Evolutionary conservation across 192 early-diverging fungal genomes (phyloP).

Genomic region (Rhizophlyctis rosea): DNA sequence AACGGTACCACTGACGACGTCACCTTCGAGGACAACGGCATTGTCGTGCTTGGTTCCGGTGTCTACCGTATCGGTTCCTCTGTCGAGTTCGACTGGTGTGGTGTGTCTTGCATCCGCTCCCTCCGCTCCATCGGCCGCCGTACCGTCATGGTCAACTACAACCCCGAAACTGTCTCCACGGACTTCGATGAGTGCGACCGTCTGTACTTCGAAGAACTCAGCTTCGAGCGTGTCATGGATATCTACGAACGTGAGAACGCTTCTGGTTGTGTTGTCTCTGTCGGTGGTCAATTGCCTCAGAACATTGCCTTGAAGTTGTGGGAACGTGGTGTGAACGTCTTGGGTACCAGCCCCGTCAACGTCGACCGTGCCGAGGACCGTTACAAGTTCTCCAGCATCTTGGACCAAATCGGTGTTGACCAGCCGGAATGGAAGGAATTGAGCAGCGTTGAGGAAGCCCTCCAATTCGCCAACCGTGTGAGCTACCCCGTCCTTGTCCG

Average conservation of each 20-base stretch:
- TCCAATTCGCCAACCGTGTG: constrained; percentile 77
- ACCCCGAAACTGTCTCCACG: constrained; percentile 97
- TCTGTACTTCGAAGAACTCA: constrained; percentile 97
- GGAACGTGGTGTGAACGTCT: constrained; percentile 70
- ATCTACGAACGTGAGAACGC: constrained; percentile 88
- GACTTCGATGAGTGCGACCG: constrained; percentile 98
- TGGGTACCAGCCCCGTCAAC: constrained; percentile 87
- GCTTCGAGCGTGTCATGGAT: constrained; percentile 91
- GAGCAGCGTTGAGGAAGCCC: constrained; percentile 75
- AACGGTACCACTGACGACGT: constrained; percentile 86
- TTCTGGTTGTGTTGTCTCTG: constrained; percentile 80
- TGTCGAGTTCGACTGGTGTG: constrained; percentile 98
- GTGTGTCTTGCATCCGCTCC: constrained; percentile 60
- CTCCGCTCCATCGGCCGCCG: constrained; percentile 74
- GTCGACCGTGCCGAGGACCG: constrained; percentile 95
- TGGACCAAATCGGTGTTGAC: constrained; percentile 91
- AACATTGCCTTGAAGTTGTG: constrained; percentile 90
- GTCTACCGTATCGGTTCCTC: constrained; percentile 96
- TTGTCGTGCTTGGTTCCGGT: constrained; percentile 95
- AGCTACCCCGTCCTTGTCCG: constrained; percentile 89
- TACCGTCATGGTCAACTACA: constrained; percentile 98
- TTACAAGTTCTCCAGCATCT: constrained; percentile 88
- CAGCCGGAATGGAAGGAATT: constrained; percentile 97
- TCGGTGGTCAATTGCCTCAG: constrained; percentile 95
- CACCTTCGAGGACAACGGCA: constrained; percentile 79